Evolutionary conservation across 805 yeast genomes (phyloP), one percentile per base, ranked within the genome.

Genomic region (Sporopachydermia lactativora): DNA sequence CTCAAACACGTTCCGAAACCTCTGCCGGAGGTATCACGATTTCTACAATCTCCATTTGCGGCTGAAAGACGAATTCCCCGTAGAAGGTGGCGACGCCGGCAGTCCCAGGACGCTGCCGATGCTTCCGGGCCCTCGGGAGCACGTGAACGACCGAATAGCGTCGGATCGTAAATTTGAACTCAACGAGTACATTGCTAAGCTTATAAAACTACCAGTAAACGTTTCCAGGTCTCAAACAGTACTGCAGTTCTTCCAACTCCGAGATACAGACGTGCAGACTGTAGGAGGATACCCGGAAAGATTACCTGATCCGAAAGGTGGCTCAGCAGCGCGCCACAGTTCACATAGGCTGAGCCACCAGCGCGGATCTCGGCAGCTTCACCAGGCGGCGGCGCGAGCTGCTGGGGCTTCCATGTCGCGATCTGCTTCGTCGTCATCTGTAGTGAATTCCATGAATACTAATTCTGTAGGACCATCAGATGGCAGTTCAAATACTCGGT

Each of bases 91-190:
- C 11, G 77, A 84, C 49, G 79, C 77, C 41, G 81, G 81, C 58
- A 67, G 75, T 18, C 74, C 76, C 40, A 74, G 98, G 47, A 78
- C 81, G 19, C 68, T 92, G 43, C 98, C 98, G 4, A 85, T 79
- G 48, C 88, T 92, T 52, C 97, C 98, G 0, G 98, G 97, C 1
- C 99, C 98, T 2, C 68, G 89, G 38, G 80, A 94, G 34, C 82
- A 81, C 52, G 95, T 92, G 41, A 85, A 85, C 46, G 96, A 89
- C 60, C 61, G 75, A 13, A 72, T 74, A 34, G 70, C 80, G 1
- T 59, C 65, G 39, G 73, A 71, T 49, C 62, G 81, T 42, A 64
- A 70, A 39, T 68, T 64, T 1, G 75, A 71, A 50, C 55, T 76
- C 42, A 73, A 76, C 51, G 66, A 67, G 18, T 77, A 76, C 47